Conservation (phyloP, 495 filamentous ascomycete species). For the Penicillium steckii region DNA sequence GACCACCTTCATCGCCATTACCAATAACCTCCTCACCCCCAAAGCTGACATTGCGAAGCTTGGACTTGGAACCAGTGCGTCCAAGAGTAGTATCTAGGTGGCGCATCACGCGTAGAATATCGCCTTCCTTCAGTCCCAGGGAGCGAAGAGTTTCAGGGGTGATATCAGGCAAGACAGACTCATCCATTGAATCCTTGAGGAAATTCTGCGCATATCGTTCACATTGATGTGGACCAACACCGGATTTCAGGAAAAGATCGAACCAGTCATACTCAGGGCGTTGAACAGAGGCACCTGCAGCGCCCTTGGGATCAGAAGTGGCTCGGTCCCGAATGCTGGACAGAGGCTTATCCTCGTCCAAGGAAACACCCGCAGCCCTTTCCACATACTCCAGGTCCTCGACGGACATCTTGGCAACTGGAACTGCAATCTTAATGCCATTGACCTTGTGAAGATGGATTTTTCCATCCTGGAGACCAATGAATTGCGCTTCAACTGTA, state of each 20-base stretch:
- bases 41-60: constrained; percentile 62
- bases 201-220: constrained; percentile 93
- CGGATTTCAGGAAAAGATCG: constrained; percentile 92
- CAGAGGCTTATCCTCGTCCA: constrained; percentile 96
- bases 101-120: constrained; percentile 93
- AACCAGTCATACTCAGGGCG: constrained; percentile 91
- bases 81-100: constrained; percentile 78
- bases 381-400: constrained; percentile 96
- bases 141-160: constrained; percentile 77
- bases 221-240: constrained; percentile 86
- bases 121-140: constrained; percentile 88
- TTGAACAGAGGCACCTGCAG: constrained; percentile 56
- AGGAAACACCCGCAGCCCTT: constrained; percentile 73
- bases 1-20: constrained; percentile 60
- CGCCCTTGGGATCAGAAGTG: constrained; percentile 21
- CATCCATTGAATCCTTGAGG: constrained; percentile 88
- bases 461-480: constrained; percentile 87
- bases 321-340: constrained; percentile 62
- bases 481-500: constrained; percentile 95
- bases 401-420: constrained; percentile 89
- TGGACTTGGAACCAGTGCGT: constrained; percentile 58
- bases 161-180: constrained; percentile 84
- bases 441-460: constrained; percentile 98
- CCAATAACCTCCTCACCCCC: constrained; percentile 54
- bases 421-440: constrained; percentile 97